Evolutionary conservation across 2,329 filamentous ascomycete species (phyloP).

Genomic region (Colletotrichum cordylinicola): DNA sequence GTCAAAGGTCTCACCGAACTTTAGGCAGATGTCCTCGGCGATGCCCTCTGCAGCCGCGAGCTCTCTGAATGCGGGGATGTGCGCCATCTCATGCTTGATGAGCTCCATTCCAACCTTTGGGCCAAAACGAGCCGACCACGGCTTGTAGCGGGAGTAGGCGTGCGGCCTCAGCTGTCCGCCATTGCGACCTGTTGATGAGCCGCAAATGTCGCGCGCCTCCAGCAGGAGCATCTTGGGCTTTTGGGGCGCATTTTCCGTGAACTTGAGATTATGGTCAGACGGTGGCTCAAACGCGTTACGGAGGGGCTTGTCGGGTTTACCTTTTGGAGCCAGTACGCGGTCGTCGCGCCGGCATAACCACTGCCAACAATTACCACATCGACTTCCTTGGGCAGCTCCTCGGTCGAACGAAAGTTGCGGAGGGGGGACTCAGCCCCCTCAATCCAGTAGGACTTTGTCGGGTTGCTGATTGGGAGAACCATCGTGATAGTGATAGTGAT

Average conservation of each 20-base stretch:
- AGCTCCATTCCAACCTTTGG: constrained; percentile 25
- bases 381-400: constrained; percentile 39
- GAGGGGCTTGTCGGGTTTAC: neutral
- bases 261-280: neutral
- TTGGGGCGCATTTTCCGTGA: neutral
- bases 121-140: constrained; percentile 24
- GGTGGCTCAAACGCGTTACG: neutral
- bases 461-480: constrained; percentile 27
- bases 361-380: constrained; percentile 54
- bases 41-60: neutral
- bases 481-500: neutral
- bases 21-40: neutral
- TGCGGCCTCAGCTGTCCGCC: constrained; percentile 31
- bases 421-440: constrained; percentile 26
- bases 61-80: constrained; percentile 17
- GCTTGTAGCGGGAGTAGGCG: constrained; percentile 23
- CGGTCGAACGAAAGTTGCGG: constrained; percentile 43
- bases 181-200: constrained; percentile 43
- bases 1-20: neutral
- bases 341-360: constrained; percentile 50
- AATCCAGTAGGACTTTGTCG: constrained; percentile 45
- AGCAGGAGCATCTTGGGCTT: constrained; percentile 33
- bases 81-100: constrained; percentile 26
- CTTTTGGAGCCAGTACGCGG: constrained; percentile 45
- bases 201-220: constrained; percentile 40